Evolutionary conservation across 345 rosid species (phyloP).

Genomic region (Ailanthus altissimus): DNA sequence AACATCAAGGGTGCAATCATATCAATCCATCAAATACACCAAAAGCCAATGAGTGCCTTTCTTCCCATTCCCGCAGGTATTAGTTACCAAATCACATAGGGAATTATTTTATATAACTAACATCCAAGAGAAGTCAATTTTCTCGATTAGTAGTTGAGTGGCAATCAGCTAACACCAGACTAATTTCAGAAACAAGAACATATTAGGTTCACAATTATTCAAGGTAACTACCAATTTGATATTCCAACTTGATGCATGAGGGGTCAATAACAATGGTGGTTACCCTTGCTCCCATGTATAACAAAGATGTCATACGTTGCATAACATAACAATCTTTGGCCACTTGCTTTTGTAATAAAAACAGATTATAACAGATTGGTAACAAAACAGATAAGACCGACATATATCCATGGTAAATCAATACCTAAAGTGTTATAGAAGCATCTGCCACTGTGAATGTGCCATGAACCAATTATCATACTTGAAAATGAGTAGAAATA

Average conservation of each 20-base stretch:
- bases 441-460: slow-evolving; percentile 10
- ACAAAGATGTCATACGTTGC: not conserved
- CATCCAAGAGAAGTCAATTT: slow-evolving; percentile 10
- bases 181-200: not conserved
- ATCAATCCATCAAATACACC: slow-evolving; percentile 3
- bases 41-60: slow-evolving; percentile 8
- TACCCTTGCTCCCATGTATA: not conserved
- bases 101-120: slow-evolving; percentile 1
- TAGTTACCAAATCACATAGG: not conserved
- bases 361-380: slow-evolving; percentile 9
- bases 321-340: not conserved
- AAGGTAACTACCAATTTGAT: not conserved
- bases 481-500: slow-evolving; percentile 8
- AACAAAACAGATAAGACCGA: not conserved
- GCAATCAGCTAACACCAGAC: not conserved
- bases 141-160: not conserved
- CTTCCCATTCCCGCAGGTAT: not conserved
- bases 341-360: not conserved
- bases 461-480: slow-evolving; percentile 6
- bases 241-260: slow-evolving; percentile 26
- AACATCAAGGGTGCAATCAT: not conserved
- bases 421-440: slow-evolving; percentile 8
- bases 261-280: slow-evolving; percentile 6
- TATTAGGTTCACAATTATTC: not conserved
- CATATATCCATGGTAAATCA: not conserved